These are phyloP conservation scores for Thozetella sp. DNA, from an alignment of 495 filamentous ascomycete genomes.

Conservation along the genomic window DNA sequence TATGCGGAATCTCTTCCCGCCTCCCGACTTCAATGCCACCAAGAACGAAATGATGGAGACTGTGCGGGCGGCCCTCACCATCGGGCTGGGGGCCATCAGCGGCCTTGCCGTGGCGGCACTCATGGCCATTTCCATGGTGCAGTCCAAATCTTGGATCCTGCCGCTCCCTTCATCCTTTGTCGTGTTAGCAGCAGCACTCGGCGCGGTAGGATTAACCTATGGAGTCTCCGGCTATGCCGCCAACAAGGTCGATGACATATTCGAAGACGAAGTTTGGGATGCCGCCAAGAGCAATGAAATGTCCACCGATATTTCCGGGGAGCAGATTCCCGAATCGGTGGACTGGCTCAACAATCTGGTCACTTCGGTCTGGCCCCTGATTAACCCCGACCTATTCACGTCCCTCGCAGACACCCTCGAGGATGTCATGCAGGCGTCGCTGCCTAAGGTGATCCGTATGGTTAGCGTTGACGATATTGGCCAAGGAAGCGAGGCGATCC, in stretches of 20 bases:
- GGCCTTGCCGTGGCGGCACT: conserved; percentile 16
- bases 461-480: conserved; percentile 71
- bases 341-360: conserved; percentile 70
- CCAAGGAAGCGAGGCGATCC: conserved; percentile 65
- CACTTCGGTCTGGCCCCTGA: conserved; percentile 64
- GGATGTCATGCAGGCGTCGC: conserved; percentile 71
- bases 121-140: conserved; percentile 20
- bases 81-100: conserved; percentile 37
- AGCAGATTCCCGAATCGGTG: conserved; percentile 57
- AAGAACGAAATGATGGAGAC: conserved; percentile 46
- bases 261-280: conserved; percentile 66
- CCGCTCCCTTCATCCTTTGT: conserved; percentile 6
- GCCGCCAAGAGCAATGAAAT: conserved; percentile 51
- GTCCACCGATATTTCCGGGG: conserved; percentile 28
- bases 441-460: conserved; percentile 66
- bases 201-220: conserved; percentile 16
- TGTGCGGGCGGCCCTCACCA: conserved; percentile 44
- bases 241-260: conserved; percentile 52
- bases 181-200: conserved; percentile 10
- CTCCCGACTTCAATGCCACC: conserved; percentile 54
- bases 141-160: conserved; percentile 1
- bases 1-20: conserved; percentile 64
- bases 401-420: conserved; percentile 66
- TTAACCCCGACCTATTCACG: conserved; percentile 71
- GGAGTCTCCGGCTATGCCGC: conserved; percentile 52